Conservation (phyloP, 768 basidiomycete genomes). For the Gelatoporia subvermispora region DNA sequence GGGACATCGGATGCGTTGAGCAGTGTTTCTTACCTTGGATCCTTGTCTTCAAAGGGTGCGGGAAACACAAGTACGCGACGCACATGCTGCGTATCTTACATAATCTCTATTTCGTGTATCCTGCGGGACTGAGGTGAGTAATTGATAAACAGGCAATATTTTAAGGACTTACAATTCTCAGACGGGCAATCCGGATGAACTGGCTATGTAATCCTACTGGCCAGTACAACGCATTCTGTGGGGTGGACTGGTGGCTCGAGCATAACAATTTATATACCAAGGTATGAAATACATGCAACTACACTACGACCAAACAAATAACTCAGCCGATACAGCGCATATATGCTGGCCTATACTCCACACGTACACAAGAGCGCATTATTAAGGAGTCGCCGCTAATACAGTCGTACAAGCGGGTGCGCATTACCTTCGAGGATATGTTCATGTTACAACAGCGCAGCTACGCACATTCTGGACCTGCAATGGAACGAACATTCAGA, state of each 20-base stretch:
- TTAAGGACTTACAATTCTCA: background rate
- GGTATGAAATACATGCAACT: conserved; percentile 19
- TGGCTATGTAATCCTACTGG: conserved; percentile 33
- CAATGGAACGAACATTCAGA: too few species aligned
- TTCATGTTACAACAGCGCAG: too few species aligned
- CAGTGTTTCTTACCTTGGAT: conserved; percentile 23
- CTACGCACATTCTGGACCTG: too few species aligned
- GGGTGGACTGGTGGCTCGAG: conserved; percentile 37
- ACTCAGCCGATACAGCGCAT: conserved; percentile 6
- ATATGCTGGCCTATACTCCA: conserved; percentile 31
- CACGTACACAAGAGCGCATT: conserved; percentile 27
- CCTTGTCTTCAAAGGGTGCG: conserved; percentile 19
- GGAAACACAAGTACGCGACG: conserved; percentile 27
- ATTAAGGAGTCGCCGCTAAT: conserved; percentile 27
- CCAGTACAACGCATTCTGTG: conserved; percentile 22
- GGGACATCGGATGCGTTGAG: conserved; percentile 31
- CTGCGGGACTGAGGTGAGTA: conserved; percentile 7
- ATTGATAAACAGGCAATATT: too few species aligned
- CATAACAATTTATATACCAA: conserved; percentile 41
- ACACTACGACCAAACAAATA: conserved; percentile 17
- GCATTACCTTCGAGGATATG: too few species aligned
- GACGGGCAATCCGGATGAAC: conserved; percentile 18
- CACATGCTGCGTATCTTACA: conserved; percentile 19
- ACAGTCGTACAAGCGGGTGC: too few species aligned
- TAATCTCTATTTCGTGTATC: conserved; percentile 19